Conservation (phyloP, 768 basidiomycete genomes). For the Kwoniella europaea region DNA sequence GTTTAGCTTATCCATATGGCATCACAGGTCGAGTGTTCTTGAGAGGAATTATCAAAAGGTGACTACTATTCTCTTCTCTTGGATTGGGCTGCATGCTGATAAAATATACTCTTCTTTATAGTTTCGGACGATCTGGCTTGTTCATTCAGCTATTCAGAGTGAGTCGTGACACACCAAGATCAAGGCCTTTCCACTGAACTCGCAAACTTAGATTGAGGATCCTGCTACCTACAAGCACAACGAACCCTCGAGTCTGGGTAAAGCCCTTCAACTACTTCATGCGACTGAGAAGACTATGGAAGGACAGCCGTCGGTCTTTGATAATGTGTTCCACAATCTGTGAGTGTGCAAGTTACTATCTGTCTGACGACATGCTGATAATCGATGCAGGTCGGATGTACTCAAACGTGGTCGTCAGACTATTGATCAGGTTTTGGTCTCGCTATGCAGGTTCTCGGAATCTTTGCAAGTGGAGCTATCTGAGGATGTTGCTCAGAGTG, state of each 20-base stretch:
- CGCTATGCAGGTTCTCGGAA: conserved; percentile 22
- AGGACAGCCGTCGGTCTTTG: conserved; percentile 10
- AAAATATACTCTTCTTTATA: conserved; percentile 1
- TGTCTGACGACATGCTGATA: background rate
- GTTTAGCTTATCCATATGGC: background rate
- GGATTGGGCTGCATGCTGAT: too few species aligned
- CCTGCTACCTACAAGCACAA: background rate
- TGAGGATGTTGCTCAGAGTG: conserved; percentile 31
- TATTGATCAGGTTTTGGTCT: conserved; percentile 29
- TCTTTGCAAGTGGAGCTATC: conserved; percentile 23
- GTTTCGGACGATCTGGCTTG: conserved; percentile 41
- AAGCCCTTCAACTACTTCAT: conserved; percentile 18
- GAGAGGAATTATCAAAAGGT: conserved; percentile 23
- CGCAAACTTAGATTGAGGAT: conserved; percentile 12
- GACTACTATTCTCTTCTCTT: too few species aligned
- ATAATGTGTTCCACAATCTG: conserved; percentile 27
- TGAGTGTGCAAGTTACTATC: conserved; percentile 11
- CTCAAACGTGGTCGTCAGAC: conserved; percentile 37
- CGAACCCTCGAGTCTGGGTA: conserved; percentile 9
- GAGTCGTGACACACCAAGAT: background rate
- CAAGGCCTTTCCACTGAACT: too few species aligned
- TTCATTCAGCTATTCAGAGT: conserved; percentile 36
- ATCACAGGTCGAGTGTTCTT: conserved; percentile 21
- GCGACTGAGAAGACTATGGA: conserved; percentile 9
- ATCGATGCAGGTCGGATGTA: conserved; percentile 29